Base-by-base conservation (phyloP, 768 basidiomycete genomes). In the Thelephora ganbajun region DNA sequence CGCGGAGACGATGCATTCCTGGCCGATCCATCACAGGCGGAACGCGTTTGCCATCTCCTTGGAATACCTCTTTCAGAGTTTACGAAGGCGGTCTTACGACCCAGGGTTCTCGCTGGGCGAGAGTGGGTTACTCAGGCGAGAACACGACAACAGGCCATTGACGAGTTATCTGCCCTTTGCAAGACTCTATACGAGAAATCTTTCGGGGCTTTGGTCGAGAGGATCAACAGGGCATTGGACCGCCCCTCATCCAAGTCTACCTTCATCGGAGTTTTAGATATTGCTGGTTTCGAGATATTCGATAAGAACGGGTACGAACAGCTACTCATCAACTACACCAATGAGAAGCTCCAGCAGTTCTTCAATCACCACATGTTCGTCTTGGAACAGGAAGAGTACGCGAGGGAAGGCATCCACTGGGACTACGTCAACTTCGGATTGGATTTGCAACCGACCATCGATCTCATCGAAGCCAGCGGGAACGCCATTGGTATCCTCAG, bases 331-430 rank as follows among this genome's bases (percentile, higher is more conserved):
- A 99, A 99, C 60, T 94, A 88, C 58, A 98, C 94, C 39, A 99
- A 99, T 69, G 96, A 99, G 74, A 94, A 87, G 59, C 74, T 98
- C 7, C 94, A 97, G 61, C 94, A 97, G 63, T 90, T 89, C 64
- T 92, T 92, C 76, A 99, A 98, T 58, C 91, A 98, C 64, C 96
- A 98, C 62, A 98, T 98, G 96, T 98, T 99, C 64, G 90, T 96
- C 35, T 78, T 98, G 33, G 96, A 99, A 68, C 96, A 99, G 60
- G 96, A 99, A 61, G 96, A 99, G 62, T 98, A 99, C 64, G 75
- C 89, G 14, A 77, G 96, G 16, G 96, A 99, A 62, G 82, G 82
- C 16, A 99, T 99, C 63, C 81, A 92, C 48, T 99, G 96, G 96
- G 82, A 93, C 58, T 96, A 93, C 57, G 83, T 93, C 64, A 97